A percentile compares a stretch with the other conserved stretches of the same genome.
These are phyloP conservation scores for Circinella umbellata DNA, from an alignment of 371 early-diverging fungal genomes.

Conservation along the genomic window DNA sequence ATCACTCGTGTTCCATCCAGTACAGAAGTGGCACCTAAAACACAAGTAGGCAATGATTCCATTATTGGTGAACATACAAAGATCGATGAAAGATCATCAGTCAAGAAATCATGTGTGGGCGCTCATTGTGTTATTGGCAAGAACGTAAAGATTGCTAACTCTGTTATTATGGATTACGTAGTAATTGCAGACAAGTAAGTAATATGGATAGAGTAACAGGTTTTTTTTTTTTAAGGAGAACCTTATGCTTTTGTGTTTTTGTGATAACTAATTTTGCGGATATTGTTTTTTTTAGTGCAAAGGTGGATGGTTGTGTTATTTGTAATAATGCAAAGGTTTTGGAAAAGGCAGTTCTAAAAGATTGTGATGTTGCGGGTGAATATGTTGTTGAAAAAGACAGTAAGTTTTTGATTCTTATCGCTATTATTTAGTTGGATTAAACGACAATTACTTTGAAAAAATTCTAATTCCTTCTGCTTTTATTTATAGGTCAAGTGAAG, in stretches of 20 bases:
- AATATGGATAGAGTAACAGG: background rate
- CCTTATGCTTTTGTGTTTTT: too few species aligned
- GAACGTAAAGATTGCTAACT: slow-evolving; percentile 92
- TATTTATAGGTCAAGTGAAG: slow-evolving; percentile 46
- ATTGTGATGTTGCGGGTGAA: slow-evolving; percentile 89
- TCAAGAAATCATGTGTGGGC: slow-evolving; percentile 93
- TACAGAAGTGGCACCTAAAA: slow-evolving; percentile 67
- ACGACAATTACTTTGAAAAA: background rate
- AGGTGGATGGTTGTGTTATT: slow-evolving; percentile 88
- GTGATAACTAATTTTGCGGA: background rate
- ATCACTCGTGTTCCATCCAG: slow-evolving; percentile 64
- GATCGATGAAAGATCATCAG: slow-evolving; percentile 88
- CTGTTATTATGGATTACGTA: slow-evolving; percentile 95
- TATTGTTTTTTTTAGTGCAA: slow-evolving; percentile 65
- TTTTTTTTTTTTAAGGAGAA: background rate
- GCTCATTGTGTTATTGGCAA: slow-evolving; percentile 92
- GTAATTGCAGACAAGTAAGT: slow-evolving; percentile 82
- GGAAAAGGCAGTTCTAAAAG: slow-evolving; percentile 81
- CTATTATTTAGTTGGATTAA: background rate
- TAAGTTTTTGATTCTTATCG: slow-evolving; percentile 28
- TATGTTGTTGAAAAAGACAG: slow-evolving; percentile 76
- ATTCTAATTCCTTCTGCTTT: background rate
- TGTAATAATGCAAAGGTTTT: slow-evolving; percentile 81
- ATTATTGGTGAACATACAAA: slow-evolving; percentile 88
- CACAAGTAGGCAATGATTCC: slow-evolving; percentile 91